Conservation (phyloP, 192 early-diverging fungal genomes). For the Obelidium mucronatum region DNA sequence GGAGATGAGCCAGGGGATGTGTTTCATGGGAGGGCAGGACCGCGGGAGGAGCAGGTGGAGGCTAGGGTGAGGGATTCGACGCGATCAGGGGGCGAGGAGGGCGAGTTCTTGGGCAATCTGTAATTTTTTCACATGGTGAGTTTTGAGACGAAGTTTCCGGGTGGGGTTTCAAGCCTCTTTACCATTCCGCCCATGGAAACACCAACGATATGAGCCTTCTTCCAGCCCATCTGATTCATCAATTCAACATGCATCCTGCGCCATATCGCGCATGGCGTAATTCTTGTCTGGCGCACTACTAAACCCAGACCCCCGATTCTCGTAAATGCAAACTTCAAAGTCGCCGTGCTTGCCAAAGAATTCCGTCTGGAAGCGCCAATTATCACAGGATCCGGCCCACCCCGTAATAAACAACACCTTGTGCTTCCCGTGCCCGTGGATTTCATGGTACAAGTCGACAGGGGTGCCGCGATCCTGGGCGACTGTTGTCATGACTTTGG, state of each 20-base stretch:
- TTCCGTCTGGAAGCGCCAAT: conserved; percentile 62
- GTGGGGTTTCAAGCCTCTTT: neutral
- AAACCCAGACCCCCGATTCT: conserved; percentile 80
- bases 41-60: conserved; percentile 57
- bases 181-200: conserved; percentile 86
- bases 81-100: conserved; percentile 56
- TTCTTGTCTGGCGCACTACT: conserved; percentile 40
- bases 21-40: conserved; percentile 30
- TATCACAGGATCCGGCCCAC: conserved; percentile 50
- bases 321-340: conserved; percentile 80
- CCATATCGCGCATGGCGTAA: conserved; percentile 75
- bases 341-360: conserved; percentile 71
- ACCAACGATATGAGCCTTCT: conserved; percentile 73
- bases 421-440: conserved; percentile 73
- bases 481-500: conserved; percentile 24
- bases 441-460: conserved; percentile 79
- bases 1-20: conserved; percentile 27
- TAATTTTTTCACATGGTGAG: neutral
- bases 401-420: conserved; percentile 75
- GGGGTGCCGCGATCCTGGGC: conserved; percentile 37
- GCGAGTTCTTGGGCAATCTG: conserved; percentile 75
- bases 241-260: conserved; percentile 70
- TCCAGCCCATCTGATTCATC: conserved; percentile 77
- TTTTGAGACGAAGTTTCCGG: no score
- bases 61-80: conserved; percentile 65